These are phyloP conservation scores for Penicillium silybi DNA, from an alignment of 495 filamentous ascomycete genomes.

Conservation along the genomic window DNA sequence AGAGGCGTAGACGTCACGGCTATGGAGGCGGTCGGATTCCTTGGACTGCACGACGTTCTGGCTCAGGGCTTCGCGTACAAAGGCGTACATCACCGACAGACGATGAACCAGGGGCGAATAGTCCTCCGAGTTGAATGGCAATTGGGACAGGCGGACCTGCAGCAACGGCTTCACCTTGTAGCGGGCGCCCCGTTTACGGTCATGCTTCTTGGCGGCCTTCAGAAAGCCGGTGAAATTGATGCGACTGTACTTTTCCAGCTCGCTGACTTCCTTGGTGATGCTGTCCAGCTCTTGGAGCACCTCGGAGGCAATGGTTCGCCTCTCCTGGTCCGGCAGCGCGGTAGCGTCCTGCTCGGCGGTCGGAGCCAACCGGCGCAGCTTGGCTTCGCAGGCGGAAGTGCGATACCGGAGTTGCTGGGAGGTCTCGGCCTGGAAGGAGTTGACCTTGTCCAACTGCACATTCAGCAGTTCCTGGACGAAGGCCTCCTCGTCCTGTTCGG, in stretches of 20 bases:
- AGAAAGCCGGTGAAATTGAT: conserved; percentile 97
- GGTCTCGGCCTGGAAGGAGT: conserved; percentile 77
- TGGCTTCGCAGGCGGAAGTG: conserved; percentile 51
- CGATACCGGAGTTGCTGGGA: conserved; percentile 67
- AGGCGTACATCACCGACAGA: conserved; percentile 92
- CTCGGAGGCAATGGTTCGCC: conserved; percentile 56
- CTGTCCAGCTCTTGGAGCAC: conserved; percentile 74
- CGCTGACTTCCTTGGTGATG: conserved; percentile 86
- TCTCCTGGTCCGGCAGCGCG: conserved; percentile 37
- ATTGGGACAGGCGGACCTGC: conserved; percentile 77
- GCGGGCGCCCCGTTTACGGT: conserved; percentile 74
- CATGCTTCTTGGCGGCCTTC: conserved; percentile 98
- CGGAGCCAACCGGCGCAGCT: conserved; percentile 45
- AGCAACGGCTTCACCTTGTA: conserved; percentile 89
- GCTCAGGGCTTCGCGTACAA: conserved; percentile 73
- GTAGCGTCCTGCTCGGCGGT: conserved; percentile 26
- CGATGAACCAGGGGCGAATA: conserved; percentile 84
- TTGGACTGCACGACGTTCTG: conserved; percentile 48
- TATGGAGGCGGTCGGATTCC: conserved; percentile 38
- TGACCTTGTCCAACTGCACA: conserved; percentile 91
- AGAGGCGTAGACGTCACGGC: conserved; percentile 71
- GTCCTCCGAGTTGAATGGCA: conserved; percentile 93
- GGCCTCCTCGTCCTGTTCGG: conserved; percentile 86
- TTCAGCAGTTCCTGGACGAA: conserved; percentile 96
- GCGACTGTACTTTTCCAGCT: conserved; percentile 90